Base-by-base conservation (phyloP, 306 rosid species). In the Sechiopsis laciniata region DNA sequence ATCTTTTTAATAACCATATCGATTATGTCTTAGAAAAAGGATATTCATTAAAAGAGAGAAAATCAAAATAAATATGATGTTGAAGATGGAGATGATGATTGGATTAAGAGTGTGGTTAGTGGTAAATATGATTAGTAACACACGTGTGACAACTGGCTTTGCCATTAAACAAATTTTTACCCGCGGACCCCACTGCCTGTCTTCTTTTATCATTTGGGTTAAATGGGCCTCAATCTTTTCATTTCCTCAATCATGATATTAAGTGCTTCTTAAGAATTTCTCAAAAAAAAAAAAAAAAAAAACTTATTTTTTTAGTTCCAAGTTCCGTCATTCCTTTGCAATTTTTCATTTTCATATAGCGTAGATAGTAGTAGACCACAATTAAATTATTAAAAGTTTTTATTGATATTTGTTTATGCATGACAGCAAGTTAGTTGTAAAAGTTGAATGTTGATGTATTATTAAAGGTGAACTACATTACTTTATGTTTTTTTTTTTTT, bases 71-170 rank as follows among this genome's bases (percentile, higher is more conserved):
- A 59, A 12, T 22, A 12, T 24, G 40, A 26, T 26, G 29, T 59
- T 16, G 17, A 60, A 58, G 85, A 83, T 85, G 89, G 89, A 82
- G 64, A 61, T 86, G 80, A 89, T 89, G 86, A 89, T 91, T 89
- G 80, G 85, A 78, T 74, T 65, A 65, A 80, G 61, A 85, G 75
- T 75, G 78, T 80, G 83, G 60, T 82, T 78, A 84, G 92, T 89
- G 99, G 89, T 89, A 81, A 90, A 79, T 90, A 94, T 94, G 95
- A 94, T 94, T 87, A 90, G 81, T 58, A 75, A 79, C 89, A 82
- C 96, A 85, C 95, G 90, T 86, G 94, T 85, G 87, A 78, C 98
- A 90, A 86, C 92, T 85, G 91, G 89, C 85, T 81, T 82, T 78
- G 26, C 77, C 32, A 42, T 10, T 50, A 71, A 85, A 65, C 82